These are phyloP conservation scores for Picea glauca DNA, from an alignment of 75 land plant genomes.

Conservation along the genomic window DNA sequence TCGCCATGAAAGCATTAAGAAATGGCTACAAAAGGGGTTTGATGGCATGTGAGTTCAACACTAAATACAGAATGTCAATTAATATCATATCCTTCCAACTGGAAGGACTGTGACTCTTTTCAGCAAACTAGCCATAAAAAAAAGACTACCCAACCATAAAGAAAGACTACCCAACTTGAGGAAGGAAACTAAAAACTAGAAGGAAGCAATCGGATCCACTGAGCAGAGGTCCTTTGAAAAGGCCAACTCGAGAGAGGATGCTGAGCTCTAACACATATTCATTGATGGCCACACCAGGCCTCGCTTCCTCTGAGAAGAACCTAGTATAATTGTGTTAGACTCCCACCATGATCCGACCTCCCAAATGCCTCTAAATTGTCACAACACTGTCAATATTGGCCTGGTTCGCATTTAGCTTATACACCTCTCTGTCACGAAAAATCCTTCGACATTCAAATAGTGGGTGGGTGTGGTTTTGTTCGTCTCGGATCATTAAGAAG, in stretches of 20 bases:
- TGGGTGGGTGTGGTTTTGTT: no score
- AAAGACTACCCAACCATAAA: not conserved
- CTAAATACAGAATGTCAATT: not conserved
- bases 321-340: no score
- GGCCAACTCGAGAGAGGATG: slow-evolving; percentile 50
- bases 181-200: slow-evolving; percentile 39
- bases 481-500: no score
- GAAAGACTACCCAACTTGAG: not conserved
- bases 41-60: not conserved
- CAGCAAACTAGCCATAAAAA: not conserved
- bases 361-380: no score
- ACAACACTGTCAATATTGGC: no score
- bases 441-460: no score
- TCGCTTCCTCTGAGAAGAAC: slow-evolving; percentile 1
- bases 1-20: slow-evolving; percentile 65
- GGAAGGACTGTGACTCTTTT: not conserved
- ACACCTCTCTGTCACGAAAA: no score
- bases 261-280: slow-evolving; percentile 77
- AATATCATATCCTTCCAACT: not conserved
- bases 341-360: no score
- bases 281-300: slow-evolving; percentile 84
- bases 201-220: slow-evolving; percentile 53
- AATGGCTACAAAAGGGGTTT: slow-evolving; percentile 36
- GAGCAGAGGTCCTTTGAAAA: slow-evolving; percentile 76
- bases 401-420: no score